A percentile compares a stretch with the other conserved stretches of the same genome.
These are phyloP conservation scores for Brassica balearica DNA, from an alignment of 441 rosid species.

Conservation along the genomic window DNA sequence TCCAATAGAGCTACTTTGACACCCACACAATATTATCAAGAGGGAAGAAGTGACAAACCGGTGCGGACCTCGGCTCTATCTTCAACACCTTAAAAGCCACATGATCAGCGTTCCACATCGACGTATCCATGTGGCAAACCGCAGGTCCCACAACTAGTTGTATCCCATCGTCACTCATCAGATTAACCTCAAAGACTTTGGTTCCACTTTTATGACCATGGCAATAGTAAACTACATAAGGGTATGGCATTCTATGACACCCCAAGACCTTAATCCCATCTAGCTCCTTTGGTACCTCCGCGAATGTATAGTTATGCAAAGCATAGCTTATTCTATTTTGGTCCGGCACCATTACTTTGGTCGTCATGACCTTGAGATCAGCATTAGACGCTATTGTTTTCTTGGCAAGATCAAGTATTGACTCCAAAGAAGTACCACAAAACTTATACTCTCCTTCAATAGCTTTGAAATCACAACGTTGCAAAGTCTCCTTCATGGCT, in stretches of 20 bases:
- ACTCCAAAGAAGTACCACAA: slow-evolving; percentile 76
- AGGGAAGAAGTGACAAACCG: slow-evolving; percentile 85
- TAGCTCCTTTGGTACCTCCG: slow-evolving; percentile 51
- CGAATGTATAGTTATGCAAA: slow-evolving; percentile 62
- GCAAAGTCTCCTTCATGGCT: slow-evolving; percentile 66
- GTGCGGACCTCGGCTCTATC: slow-evolving; percentile 58
- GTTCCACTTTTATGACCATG: slow-evolving; percentile 59
- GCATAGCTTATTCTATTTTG: slow-evolving; percentile 27
- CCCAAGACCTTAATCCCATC: slow-evolving; percentile 51
- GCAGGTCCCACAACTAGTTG: slow-evolving; percentile 56
- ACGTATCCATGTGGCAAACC: slow-evolving; percentile 82
- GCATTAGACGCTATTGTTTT: slow-evolving; percentile 50
- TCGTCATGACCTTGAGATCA: slow-evolving; percentile 50
- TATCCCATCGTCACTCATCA: slow-evolving; percentile 56
- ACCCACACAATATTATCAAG: slow-evolving; percentile 68
- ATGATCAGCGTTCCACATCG: slow-evolving; percentile 70
- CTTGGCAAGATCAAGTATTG: slow-evolving; percentile 69
- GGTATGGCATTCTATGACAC: slow-evolving; percentile 84
- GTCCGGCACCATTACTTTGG: slow-evolving; percentile 35
- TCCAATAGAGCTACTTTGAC: slow-evolving; percentile 15
- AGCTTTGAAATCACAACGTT: slow-evolving; percentile 56
- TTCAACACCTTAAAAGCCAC: slow-evolving; percentile 64
- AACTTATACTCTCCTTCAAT: slow-evolving; percentile 59
- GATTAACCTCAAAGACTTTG: slow-evolving; percentile 52
- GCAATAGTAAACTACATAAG: slow-evolving; percentile 76